Percentiles rank a stretch among this genome's conserved stretches.
Conservation (phyloP, 2,329 filamentous ascomycete species). For the Xylaria sp. region DNA sequence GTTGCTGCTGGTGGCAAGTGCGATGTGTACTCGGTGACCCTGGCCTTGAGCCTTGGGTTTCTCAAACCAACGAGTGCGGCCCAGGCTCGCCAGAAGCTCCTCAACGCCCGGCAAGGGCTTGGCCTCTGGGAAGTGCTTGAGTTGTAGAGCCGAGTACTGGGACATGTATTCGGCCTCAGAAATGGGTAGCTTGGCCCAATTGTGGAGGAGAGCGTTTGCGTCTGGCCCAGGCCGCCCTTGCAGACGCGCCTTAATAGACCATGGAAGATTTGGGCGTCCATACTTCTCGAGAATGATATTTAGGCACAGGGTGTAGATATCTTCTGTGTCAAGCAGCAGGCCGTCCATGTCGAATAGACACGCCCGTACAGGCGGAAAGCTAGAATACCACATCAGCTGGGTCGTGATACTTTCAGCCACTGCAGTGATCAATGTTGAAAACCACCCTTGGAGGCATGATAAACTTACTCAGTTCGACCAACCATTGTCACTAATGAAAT, state of each 20-base stretch:
- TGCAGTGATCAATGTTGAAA: not conserved
- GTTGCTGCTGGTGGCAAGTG: slow-evolving; percentile 85
- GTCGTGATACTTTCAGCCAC: slow-evolving; percentile 27
- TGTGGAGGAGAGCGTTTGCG: slow-evolving; percentile 68
- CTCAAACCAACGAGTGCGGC: slow-evolving; percentile 63
- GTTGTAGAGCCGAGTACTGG: slow-evolving; percentile 72
- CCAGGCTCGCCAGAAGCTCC: slow-evolving; percentile 72
- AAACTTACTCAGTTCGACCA: slow-evolving; percentile 40
- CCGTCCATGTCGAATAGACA: slow-evolving; percentile 99
- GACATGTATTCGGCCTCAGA: slow-evolving; percentile 72
- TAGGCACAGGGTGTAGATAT: slow-evolving; percentile 84
- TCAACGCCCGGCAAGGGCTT: slow-evolving; percentile 82
- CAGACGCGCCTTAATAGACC: slow-evolving; percentile 92
- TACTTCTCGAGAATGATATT: slow-evolving; percentile 85
- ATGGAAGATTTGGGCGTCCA: slow-evolving; percentile 80
- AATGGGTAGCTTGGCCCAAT: slow-evolving; percentile 90
- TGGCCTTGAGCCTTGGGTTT: slow-evolving; percentile 49
- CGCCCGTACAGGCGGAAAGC: slow-evolving; percentile 83
- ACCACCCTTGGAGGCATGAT: not conserved
- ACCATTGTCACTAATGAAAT: slow-evolving; percentile 52
- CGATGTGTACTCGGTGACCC: slow-evolving; percentile 73
- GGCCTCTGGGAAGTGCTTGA: slow-evolving; percentile 76
- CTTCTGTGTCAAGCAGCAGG: slow-evolving; percentile 92
- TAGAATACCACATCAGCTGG: slow-evolving; percentile 50
- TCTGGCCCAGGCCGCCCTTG: slow-evolving; percentile 67